These are phyloP conservation scores for Penicillium taxi DNA, from an alignment of 495 filamentous ascomycete genomes.

Conservation along the genomic window DNA sequence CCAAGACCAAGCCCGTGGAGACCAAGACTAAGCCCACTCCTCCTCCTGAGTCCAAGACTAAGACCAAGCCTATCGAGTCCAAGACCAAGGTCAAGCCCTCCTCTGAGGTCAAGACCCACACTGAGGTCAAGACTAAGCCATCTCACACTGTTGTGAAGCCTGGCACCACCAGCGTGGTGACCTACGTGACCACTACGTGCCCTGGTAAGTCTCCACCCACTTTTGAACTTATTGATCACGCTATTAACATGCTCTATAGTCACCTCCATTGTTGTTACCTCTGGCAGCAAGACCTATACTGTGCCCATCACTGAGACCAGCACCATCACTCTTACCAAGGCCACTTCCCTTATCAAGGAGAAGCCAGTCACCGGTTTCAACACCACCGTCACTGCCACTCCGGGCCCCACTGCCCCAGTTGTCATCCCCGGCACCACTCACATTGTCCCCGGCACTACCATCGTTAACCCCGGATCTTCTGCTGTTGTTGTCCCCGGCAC, in stretches of 20 bases:
- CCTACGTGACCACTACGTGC: conserved; percentile 29
- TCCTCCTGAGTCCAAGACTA: neutral
- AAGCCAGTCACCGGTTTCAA: conserved; percentile 23
- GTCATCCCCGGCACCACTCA: conserved; percentile 4
- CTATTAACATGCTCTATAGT: conserved; percentile 19
- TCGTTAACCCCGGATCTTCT: conserved; percentile 2
- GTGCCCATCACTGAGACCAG: conserved; percentile 32
- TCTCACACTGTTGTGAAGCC: conserved; percentile 11
- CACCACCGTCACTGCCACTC: conserved; percentile 13
- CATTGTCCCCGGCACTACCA: conserved; percentile 2
- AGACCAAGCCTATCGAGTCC: conserved; percentile 1
- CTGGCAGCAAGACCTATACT: conserved; percentile 24
- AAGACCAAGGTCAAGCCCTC: neutral
- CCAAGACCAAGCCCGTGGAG: neutral
- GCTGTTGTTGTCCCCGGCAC: conserved; percentile 2
- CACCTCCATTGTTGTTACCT: conserved; percentile 24
- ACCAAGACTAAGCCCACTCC: conserved; percentile 1
- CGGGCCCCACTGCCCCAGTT: conserved; percentile 6
- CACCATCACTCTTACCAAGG: conserved; percentile 31
- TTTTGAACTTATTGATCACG: neutral
- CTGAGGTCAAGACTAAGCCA: conserved; percentile 8
- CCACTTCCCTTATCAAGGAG: conserved; percentile 19
- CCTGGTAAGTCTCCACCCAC: conserved; percentile 23
- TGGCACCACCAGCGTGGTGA: conserved; percentile 24
- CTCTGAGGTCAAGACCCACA: conserved; percentile 23